Evolutionary conservation across 2,329 filamentous ascomycete species (phyloP).

Genomic region (Fusarium keratoplasticum): DNA sequence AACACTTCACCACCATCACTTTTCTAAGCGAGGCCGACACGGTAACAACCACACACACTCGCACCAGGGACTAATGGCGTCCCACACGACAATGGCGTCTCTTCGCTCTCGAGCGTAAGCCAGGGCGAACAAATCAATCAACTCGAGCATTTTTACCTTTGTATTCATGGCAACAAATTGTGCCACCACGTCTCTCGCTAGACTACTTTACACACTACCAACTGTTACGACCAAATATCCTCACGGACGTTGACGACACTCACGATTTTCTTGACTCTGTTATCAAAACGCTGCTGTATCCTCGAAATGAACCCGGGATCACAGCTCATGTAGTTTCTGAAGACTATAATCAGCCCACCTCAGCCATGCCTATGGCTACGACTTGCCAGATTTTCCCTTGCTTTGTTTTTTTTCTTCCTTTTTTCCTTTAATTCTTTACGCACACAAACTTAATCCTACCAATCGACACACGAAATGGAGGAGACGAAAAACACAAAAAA

Average conservation of each 20-base stretch:
- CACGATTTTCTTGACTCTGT: conserved; percentile 44
- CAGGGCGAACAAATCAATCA: conserved; percentile 7
- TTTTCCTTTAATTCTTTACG: conserved; percentile 24
- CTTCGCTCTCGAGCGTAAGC: conserved; percentile 51
- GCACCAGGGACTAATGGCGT: conserved; percentile 50
- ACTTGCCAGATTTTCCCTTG: conserved; percentile 31
- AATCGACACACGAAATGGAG: conserved; percentile 8
- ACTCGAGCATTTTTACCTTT: conserved; percentile 16
- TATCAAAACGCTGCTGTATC: conserved; percentile 11
- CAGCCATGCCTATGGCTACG: conserved; percentile 38
- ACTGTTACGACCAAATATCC: conserved; percentile 43
- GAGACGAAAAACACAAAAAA: conserved; percentile 34
- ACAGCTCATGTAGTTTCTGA: conserved; percentile 28
- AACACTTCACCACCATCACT: conserved; percentile 59
- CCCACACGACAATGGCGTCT: conserved; percentile 51
- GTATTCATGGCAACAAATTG: conserved; percentile 15
- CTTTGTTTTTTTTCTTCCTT: conserved; percentile 23
- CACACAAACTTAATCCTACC: conserved; percentile 27
- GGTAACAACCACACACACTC: conserved; percentile 51
- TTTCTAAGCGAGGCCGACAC: conserved; percentile 58
- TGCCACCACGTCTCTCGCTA: conserved; percentile 22
- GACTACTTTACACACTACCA: conserved; percentile 8
- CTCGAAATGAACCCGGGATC: conserved; percentile 31
- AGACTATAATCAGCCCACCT: conserved; percentile 40
- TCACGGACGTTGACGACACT: conserved; percentile 47